These are phyloP conservation scores for Fraxinus quadrangulata DNA, from an alignment of 257 asterid species.

Conservation along the genomic window DNA sequence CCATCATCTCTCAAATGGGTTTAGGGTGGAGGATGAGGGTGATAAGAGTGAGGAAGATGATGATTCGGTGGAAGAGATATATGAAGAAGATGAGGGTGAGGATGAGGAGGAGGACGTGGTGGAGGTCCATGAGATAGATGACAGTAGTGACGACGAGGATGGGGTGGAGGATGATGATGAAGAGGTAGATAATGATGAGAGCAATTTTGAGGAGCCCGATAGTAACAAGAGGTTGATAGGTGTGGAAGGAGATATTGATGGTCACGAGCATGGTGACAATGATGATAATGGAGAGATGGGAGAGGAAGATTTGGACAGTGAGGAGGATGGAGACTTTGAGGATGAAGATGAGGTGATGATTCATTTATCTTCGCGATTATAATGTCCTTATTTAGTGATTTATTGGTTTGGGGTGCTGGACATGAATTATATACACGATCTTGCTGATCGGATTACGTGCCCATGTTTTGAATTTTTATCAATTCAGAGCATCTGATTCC, in stretches of 20 bases:
- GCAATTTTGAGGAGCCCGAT: constrained; percentile 54
- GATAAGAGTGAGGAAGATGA: constrained; percentile 53
- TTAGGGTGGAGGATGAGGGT: constrained; percentile 41
- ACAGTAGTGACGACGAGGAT: constrained; percentile 16
- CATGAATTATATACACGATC: background rate
- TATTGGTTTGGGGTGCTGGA: background rate
- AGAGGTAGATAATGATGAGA: constrained; percentile 82
- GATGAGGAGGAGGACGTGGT: constrained; percentile 68
- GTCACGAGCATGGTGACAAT: constrained; percentile 86
- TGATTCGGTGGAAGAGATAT: constrained; percentile 26
- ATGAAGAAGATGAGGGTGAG: constrained; percentile 19
- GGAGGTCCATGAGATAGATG: constrained; percentile 42
- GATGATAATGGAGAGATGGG: constrained; percentile 88
- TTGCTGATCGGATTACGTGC: background rate
- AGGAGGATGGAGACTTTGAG: constrained; percentile 63
- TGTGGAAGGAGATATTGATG: constrained; percentile 92
- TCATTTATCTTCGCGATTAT: background rate
- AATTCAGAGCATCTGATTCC: background rate
- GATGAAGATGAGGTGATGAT: constrained; percentile 48
- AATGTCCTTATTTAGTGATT: background rate
- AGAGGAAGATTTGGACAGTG: constrained; percentile 75
- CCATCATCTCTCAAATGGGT: constrained; percentile 65
- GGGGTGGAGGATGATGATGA: constrained; percentile 69
- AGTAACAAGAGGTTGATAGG: constrained; percentile 65
- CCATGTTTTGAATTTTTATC: background rate